These are phyloP conservation scores for Sporothrix euskadiensis DNA, from an alignment of 2,329 filamentous ascomycete species.

Conservation along the genomic window DNA sequence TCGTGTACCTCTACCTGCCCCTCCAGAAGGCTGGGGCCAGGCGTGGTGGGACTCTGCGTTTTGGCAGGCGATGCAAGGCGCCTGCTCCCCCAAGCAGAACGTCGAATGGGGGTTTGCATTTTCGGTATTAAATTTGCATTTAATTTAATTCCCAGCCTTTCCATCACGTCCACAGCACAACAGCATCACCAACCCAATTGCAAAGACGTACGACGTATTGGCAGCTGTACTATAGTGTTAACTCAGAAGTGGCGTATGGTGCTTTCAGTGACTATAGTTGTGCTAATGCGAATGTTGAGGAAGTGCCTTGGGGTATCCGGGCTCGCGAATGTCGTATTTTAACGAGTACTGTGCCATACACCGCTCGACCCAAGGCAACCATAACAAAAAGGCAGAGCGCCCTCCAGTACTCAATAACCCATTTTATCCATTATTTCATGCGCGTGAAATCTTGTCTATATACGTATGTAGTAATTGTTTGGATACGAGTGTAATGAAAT, in stretches of 20 bases:
- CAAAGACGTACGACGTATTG: neutral
- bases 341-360: neutral
- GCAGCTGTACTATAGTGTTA: too few species aligned
- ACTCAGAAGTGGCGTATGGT: too few species aligned
- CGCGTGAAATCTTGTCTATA: neutral
- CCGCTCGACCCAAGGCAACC: neutral
- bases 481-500: neutral
- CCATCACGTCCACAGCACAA: neutral
- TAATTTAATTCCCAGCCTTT: constrained; percentile 17
- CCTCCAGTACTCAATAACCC: neutral
- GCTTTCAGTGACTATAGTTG: too few species aligned
- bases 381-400: neutral
- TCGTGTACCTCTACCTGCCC: constrained; percentile 5
- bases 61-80: constrained; percentile 13
- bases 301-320: neutral
- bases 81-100: neutral
- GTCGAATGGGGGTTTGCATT: neutral
- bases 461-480: neutral
- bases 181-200: neutral
- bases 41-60: constrained; percentile 11
- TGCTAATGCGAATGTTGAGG: neutral
- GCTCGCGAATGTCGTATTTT: neutral
- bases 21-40: constrained; percentile 14
- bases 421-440: neutral
- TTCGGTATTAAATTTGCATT: neutral